Percentiles rank a stretch among this genome's conserved stretches.
phyloP scores from a whole-genome alignment of 768 basidiomycete genomes.

The Boletus rubroflammeus region DNA sequence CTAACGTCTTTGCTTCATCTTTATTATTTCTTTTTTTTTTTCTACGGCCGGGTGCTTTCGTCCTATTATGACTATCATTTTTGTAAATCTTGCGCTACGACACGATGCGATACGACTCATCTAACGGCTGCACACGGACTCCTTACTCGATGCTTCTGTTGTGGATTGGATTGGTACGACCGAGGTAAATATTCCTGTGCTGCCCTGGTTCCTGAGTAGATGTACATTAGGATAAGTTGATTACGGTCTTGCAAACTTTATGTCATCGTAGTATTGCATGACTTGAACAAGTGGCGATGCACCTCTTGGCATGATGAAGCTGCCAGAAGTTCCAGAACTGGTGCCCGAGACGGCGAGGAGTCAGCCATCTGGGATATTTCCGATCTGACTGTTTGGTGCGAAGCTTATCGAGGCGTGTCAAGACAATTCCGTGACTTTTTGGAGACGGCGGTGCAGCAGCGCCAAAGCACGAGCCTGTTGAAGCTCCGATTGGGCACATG shows the following conservation, averaged over 20 bases:
- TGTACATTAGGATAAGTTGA: slow-evolving; percentile 9
- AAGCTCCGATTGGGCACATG: no score
- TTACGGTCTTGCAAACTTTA: background rate
- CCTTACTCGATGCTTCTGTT: slow-evolving; percentile 11
- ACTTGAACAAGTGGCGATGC: no score
- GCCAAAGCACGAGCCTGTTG: no score
- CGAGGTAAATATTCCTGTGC: background rate
- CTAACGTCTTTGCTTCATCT: slow-evolving; percentile 20
- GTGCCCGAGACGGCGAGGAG: no score
- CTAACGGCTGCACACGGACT: slow-evolving; percentile 20
- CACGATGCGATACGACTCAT: slow-evolving; percentile 28
- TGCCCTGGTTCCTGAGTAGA: slow-evolving; percentile 1
- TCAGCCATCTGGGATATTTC: no score
- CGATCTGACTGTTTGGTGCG: no score
- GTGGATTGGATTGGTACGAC: slow-evolving; percentile 5
- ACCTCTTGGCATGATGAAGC: no score
- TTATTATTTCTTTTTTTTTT: slow-evolving; percentile 7
- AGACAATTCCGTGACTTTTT: no score
- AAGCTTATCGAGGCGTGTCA: no score
- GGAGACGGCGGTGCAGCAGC: no score
- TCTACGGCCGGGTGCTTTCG: slow-evolving; percentile 6
- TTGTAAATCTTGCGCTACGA: slow-evolving; percentile 17
- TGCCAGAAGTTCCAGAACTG: no score
- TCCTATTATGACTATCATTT: slow-evolving; percentile 6
- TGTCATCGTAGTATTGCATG: no score